These are phyloP conservation scores for Candida multigemmis DNA, from an alignment of 805 yeast genomes.

Conservation along the genomic window DNA sequence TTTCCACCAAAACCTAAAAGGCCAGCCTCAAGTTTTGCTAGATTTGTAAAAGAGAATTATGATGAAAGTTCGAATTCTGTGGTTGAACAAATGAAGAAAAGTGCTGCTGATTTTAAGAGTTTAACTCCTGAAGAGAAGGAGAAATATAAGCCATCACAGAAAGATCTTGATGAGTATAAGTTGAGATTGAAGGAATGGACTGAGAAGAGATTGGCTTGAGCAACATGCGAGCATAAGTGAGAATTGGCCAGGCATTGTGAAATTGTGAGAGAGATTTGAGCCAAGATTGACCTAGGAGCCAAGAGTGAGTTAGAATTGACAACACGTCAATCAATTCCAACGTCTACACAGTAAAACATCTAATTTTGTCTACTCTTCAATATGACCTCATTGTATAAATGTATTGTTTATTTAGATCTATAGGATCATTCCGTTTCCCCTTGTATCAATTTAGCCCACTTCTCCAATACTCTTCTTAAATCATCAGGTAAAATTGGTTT, in stretches of 20 bases:
- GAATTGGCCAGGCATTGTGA: too few species aligned
- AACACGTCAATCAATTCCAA: too few species aligned
- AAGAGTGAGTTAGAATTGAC: too few species aligned
- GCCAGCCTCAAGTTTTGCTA: slow-evolving; percentile 21
- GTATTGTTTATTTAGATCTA: too few species aligned
- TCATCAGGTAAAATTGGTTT: slow-evolving; percentile 44
- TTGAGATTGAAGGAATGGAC: slow-evolving; percentile 20
- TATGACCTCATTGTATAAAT: too few species aligned
- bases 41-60: slow-evolving; percentile 18
- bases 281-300: too few species aligned
- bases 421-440: too few species aligned
- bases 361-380: too few species aligned
- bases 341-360: too few species aligned
- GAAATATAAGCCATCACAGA: slow-evolving; percentile 10
- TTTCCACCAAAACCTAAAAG: slow-evolving; percentile 25
- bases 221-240: too few species aligned
- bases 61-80: slow-evolving; percentile 11
- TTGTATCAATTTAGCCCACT: too few species aligned
- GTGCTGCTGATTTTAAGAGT: slow-evolving; percentile 20
- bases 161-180: slow-evolving; percentile 10
- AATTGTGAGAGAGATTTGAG: too few species aligned
- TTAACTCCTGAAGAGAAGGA: slow-evolving; percentile 19
- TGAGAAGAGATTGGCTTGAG: slow-evolving; percentile 15
- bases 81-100: slow-evolving; percentile 14
- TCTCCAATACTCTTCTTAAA: slow-evolving; percentile 25